Evolutionary conservation across 768 basidiomycete species (phyloP), one percentile per base, ranked within the genome.

Genomic region (Tricholoma bakamatsutake): DNA sequence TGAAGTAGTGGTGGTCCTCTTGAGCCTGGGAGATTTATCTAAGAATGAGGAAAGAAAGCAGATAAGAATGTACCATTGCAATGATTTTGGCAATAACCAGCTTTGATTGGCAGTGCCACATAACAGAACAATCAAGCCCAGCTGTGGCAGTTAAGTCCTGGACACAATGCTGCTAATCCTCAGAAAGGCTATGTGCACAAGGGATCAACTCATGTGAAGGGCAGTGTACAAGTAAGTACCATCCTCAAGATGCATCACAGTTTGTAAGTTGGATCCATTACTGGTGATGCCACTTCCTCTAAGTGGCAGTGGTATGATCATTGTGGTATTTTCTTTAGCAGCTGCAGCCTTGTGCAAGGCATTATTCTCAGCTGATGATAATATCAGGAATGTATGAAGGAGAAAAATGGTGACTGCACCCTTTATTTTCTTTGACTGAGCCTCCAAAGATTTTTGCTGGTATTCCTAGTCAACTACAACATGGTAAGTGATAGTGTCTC

Each of bases 1-100:
- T 49, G 47, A 34, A 30, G 33, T 42, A 42, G 40, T 42, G 17
- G 11, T 42, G 40, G 40, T 18, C 9, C 18, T 42, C 40, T 42
- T 17, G 11, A 42, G 40, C 40, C 40, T 42, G 21, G 40, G 40
- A 42, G 40, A 42, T 42, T 18, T 18, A 42, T 42, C 40, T 42
- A 21, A 42, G 40, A 42, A 42, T 42, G 33, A 49, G 33, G 30
- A 10, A 15, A 13, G 15, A 5, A 15, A 33, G 10, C 18, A 31
- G 34, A 31, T 33, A 50, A 50, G 30, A 35, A 50, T 30, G 17
- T 50, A 50, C 48, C n/a, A 50, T 33, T 50, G 48, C 30, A 33
- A 50, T 50, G 48, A 50, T 33, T 35, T 50, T 50, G 48, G 28
- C 48, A 33, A 50, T 50, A n/a, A 50, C 48, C 12, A 11, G 31